These are phyloP conservation scores for Microdochium nivale DNA, from an alignment of 2,329 filamentous ascomycete genomes.

Conservation along the genomic window DNA sequence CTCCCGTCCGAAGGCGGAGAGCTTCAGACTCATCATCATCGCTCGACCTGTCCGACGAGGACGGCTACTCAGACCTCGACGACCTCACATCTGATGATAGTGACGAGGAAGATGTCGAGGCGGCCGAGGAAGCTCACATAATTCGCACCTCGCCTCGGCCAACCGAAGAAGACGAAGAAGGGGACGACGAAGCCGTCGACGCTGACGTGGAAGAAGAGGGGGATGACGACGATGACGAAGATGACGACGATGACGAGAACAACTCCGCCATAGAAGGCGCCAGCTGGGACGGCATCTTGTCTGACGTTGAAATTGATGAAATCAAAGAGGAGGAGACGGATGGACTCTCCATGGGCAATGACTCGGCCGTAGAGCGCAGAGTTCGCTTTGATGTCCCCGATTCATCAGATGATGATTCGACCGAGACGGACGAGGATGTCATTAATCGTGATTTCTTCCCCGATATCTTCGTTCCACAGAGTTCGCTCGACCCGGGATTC, in stretches of 20 bases:
- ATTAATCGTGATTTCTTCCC: conserved; percentile 55
- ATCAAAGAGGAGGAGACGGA: conserved; percentile 31
- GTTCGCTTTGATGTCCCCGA: conserved; percentile 67
- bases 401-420: conserved; percentile 58
- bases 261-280: conserved; percentile 30
- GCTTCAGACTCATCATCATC: conserved; percentile 46
- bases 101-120: conserved; percentile 69
- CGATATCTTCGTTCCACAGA: conserved; percentile 71
- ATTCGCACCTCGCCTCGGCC: conserved; percentile 43
- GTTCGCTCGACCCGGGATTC: conserved; percentile 61
- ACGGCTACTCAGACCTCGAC: conserved; percentile 68
- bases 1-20: conserved; percentile 29
- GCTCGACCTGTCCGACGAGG: conserved; percentile 53
- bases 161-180: conserved; percentile 28
- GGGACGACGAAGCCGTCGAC: conserved; percentile 29
- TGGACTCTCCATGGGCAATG: conserved; percentile 11
- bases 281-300: conserved; percentile 48
- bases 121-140: conserved; percentile 71
- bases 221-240: conserved; percentile 27
- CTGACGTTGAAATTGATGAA: conserved; percentile 30
- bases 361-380: conserved; percentile 42
- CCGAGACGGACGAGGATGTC: conserved; percentile 52
- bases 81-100: conserved; percentile 70
- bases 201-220: conserved; percentile 26
- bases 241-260: conserved; percentile 26